These are phyloP conservation scores for Aspergillus bertholletiae DNA, from an alignment of 495 filamentous ascomycete genomes.

Conservation along the genomic window DNA sequence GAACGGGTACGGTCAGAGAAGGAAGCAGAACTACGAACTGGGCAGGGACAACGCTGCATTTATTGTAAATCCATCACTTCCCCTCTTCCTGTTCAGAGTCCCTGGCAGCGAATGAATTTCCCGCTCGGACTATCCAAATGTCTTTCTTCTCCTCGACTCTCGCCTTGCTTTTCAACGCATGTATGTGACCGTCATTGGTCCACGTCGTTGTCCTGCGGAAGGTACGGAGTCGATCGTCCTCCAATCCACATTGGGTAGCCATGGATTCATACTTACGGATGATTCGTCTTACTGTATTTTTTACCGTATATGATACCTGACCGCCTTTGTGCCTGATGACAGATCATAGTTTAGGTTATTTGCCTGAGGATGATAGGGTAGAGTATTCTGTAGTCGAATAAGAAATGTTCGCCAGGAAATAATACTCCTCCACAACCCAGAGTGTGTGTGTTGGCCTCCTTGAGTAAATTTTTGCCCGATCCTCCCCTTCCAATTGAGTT, in stretches of 20 bases:
- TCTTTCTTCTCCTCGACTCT: neutral
- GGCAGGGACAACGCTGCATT: neutral
- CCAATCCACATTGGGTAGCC: too few species aligned
- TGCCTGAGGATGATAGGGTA: neutral
- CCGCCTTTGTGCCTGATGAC: constrained; percentile 11
- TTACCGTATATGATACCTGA: neutral
- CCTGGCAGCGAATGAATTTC: neutral
- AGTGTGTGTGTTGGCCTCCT: neutral
- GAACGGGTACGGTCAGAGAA: too few species aligned
- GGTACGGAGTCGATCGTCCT: too few species aligned
- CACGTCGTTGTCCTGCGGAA: constrained; percentile 11
- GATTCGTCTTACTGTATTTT: too few species aligned
- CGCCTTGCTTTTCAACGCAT: constrained; percentile 1
- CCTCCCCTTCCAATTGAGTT: neutral
- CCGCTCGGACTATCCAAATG: neutral
- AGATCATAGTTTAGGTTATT: constrained; percentile 7
- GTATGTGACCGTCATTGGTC: constrained; percentile 14
- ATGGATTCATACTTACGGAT: too few species aligned
- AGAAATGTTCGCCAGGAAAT: neutral
- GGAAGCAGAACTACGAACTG: neutral
- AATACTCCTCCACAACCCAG: constrained; percentile 4
- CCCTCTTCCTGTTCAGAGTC: neutral
- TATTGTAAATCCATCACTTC: neutral
- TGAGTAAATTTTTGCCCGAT: constrained; percentile 5
- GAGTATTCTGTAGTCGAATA: neutral